Evolutionary conservation across 345 rosid species (phyloP).

Genomic region (Camelina neglecta): DNA sequence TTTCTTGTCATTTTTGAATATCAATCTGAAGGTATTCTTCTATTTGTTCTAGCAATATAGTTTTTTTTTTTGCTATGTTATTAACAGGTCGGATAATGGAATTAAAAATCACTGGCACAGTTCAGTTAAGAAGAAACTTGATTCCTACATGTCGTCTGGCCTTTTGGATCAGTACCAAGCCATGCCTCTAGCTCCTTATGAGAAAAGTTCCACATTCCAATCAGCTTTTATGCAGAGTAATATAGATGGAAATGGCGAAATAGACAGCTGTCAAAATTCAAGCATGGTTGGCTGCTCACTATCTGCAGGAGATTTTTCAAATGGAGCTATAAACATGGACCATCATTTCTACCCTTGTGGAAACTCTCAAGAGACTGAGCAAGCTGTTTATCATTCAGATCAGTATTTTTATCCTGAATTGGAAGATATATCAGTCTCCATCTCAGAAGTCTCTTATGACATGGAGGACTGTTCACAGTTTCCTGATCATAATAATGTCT

Average conservation of each 20-base stretch:
- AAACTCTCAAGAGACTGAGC: conserved; percentile 55
- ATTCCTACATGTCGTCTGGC: conserved; percentile 89
- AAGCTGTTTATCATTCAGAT: conserved; percentile 65
- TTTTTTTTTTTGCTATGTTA: conserved; percentile 36
- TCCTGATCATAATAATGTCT: conserved; percentile 52
- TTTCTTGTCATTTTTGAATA: conserved; percentile 25
- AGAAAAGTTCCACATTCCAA: conserved; percentile 54
- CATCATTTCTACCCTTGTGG: conserved; percentile 55
- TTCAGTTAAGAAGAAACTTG: conserved; percentile 96
- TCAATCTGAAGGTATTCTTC: conserved; percentile 6
- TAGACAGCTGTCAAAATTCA: conserved; percentile 75
- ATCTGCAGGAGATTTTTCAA: conserved; percentile 60
- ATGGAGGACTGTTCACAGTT: conserved; percentile 60
- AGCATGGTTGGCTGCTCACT: conserved; percentile 57
- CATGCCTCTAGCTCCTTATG: conserved; percentile 68
- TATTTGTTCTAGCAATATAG: conserved; percentile 1
- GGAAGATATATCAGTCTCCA: conserved; percentile 60
- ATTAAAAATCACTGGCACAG: conserved; percentile 99
- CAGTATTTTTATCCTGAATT: conserved; percentile 57
- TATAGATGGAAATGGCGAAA: conserved; percentile 63
- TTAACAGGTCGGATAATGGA: conserved; percentile 93
- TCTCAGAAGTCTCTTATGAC: conserved; percentile 72
- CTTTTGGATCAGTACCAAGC: conserved; percentile 82
- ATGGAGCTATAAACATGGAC: conserved; percentile 45
- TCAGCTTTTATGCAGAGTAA: conserved; percentile 60